A percentile compares a stretch with the other conserved stretches of the same genome.
Evolutionary conservation across 441 rosid genomes (phyloP).

Genomic region (Breynia disticha): DNA sequence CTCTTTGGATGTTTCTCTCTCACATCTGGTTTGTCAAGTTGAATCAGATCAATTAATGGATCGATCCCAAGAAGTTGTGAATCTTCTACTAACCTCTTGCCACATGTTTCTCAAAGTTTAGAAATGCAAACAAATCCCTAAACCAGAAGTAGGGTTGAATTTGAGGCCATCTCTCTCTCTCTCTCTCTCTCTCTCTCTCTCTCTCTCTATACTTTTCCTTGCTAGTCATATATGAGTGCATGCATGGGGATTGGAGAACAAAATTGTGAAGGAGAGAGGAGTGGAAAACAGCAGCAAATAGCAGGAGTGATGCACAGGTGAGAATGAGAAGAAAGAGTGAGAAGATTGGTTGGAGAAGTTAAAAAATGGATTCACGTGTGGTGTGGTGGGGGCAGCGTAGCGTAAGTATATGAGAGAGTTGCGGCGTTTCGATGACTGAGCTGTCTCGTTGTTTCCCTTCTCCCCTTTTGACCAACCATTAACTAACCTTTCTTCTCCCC

Average conservation of each 20-base stretch:
- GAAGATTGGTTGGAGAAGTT: background rate
- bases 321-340: background rate
- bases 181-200: no score
- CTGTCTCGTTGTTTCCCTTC: conserved; percentile 14
- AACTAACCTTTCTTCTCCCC: conserved; percentile 10
- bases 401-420: conserved; percentile 27
- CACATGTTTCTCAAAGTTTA: no score
- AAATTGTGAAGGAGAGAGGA: conserved; percentile 9
- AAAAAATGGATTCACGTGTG: conserved; percentile 36
- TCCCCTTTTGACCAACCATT: background rate
- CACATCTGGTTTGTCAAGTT: background rate
- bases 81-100: no score
- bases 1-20: background rate
- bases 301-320: conserved; percentile 18
- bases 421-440: conserved; percentile 44
- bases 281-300: no score
- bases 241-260: conserved; percentile 21
- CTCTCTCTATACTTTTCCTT: no score
- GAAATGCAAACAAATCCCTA: no score
- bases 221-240: no score
- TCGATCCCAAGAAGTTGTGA: background rate
- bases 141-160: no score
- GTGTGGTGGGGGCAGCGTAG: conserved; percentile 14
- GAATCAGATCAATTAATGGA: conserved; percentile 1
- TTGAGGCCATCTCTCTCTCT: no score